Conservation (phyloP, 177 flowering plant genomes). For the Tripterygium wilfordii region DNA sequence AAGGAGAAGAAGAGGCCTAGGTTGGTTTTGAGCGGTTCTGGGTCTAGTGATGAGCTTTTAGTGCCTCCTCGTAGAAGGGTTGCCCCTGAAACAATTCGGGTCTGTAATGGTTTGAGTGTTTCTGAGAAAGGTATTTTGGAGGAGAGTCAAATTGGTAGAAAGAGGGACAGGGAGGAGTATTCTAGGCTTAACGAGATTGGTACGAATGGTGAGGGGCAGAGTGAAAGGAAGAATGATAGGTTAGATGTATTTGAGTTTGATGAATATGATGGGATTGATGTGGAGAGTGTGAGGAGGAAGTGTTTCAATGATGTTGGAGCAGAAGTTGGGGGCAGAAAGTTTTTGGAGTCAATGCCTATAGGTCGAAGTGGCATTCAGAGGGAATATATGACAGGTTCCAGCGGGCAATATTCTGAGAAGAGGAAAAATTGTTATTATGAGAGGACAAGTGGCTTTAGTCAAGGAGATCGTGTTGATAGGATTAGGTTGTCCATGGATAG, state of each 20-base stretch:
- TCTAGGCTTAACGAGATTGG: slow-evolving; percentile 15
- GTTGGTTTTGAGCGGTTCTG: slow-evolving; percentile 47
- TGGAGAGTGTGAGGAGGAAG: slow-evolving; percentile 18
- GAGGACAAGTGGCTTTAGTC: slow-evolving; percentile 16
- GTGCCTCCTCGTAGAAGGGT: slow-evolving; percentile 15
- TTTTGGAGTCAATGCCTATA: slow-evolving; percentile 18
- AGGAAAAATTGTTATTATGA: slow-evolving; percentile 27
- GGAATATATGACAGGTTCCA: slow-evolving; percentile 27
- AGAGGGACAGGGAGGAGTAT: slow-evolving; percentile 15
- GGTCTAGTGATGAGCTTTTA: slow-evolving; percentile 42
- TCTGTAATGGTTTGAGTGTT: slow-evolving; percentile 21
- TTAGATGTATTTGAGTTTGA: slow-evolving; percentile 47
- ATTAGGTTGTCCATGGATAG: too few species aligned
- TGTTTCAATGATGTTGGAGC: slow-evolving; percentile 13
- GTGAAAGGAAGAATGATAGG: slow-evolving; percentile 35
- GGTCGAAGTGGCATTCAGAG: slow-evolving; percentile 19
- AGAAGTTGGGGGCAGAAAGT: slow-evolving; percentile 25
- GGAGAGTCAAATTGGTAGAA: slow-evolving; percentile 19
- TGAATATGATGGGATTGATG: slow-evolving; percentile 43
- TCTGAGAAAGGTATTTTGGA: slow-evolving; percentile 12
- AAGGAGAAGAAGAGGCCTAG: slow-evolving; percentile 59
- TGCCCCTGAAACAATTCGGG: slow-evolving; percentile 13
- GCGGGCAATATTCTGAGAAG: slow-evolving; percentile 29
- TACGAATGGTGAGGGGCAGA: slow-evolving; percentile 14
- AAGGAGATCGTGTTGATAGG: slow-evolving; percentile 18